A percentile compares a stretch with the other conserved stretches of the same genome.
phyloP scores from a whole-genome alignment of 331 rosid species.

The Arachis monticola region DNA sequence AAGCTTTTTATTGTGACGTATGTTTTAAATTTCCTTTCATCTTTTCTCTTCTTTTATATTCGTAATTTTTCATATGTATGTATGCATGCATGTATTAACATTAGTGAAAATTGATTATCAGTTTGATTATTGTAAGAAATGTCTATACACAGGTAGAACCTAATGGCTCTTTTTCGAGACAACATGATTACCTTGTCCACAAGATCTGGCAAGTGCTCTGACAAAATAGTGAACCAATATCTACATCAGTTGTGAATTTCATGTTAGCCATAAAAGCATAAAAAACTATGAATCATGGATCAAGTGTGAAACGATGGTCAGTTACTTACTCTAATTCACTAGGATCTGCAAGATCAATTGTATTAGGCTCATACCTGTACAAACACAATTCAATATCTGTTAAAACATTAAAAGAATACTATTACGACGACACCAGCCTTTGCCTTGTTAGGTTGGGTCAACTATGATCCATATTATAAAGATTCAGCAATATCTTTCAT shows the following conservation, averaged over 20 bases:
- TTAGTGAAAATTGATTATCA: constrained; percentile 3
- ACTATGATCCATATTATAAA: not conserved
- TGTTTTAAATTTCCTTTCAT: constrained; percentile 1
- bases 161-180: constrained; percentile 22
- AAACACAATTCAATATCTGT: constrained; percentile 27
- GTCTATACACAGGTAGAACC: constrained; percentile 8
- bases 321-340: constrained; percentile 81
- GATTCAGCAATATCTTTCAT: not conserved
- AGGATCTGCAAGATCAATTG: constrained; percentile 84
- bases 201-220: constrained; percentile 83
- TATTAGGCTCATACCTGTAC: constrained; percentile 91
- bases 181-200: constrained; percentile 34
- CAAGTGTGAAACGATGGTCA: constrained; percentile 19
- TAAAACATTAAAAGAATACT: too few relatives aligned
- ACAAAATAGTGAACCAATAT: constrained; percentile 86
- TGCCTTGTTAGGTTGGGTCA: not conserved
- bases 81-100: not conserved
- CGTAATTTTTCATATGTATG: not conserved
- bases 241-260: constrained; percentile 48
- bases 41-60: not conserved
- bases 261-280: constrained; percentile 33
- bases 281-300: constrained; percentile 17
- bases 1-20: not conserved
- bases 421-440: too few relatives aligned
- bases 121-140: not conserved